Base-by-base conservation (phyloP, 352 stramenopile species). In the Phytophthora rubi region DNA sequence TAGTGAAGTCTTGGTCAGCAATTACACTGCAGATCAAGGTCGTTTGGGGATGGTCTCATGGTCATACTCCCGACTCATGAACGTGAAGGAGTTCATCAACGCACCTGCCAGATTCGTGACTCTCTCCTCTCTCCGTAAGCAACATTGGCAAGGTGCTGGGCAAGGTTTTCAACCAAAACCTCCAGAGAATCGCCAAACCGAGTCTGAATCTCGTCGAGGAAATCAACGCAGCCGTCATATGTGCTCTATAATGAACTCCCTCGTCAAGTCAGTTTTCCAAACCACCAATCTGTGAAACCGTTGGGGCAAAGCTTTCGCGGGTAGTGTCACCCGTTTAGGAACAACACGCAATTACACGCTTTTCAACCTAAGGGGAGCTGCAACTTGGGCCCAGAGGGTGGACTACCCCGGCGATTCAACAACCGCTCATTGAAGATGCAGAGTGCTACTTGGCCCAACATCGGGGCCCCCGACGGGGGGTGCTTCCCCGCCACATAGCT, bases 11-110 rank as follows among this genome's bases (percentile, higher is more conserved):
- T 28, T 73, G 59, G 6, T 71, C 79, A 3, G 53, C 65, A 48
- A 85, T 71, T 7, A 70, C 71, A 28, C 68, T 70, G 67, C 81
- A 89, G 18, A 78, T 80, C 57, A 79, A 80, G 74, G 23, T 78
- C 65, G 21, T 78, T 84, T 2, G 81, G 72, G 47, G 9, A n/a
- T 4, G 18, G 42, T 18, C 4, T 49, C 58, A 3, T 66, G 21
- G 1, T 18, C 28, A 16, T 55, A 8, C 7, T 63, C 21, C 15
- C 12, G 42, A 6, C 18, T 48, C 13, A 62, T 47, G 47, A 53
- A 57, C 8, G 23, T 32, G 28, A 86, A 76, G 6, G 74, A 74
- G 5, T 62, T 42, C 23, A 67, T 3, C 10, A 8, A 28, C 6
- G 42, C 60, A 26, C 64, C 68, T 1, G 48, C 35, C 26, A 79